A percentile compares a stretch with the other conserved stretches of the same genome.
Evolutionary conservation across 2,329 filamentous ascomycete species (phyloP).

Genomic region (Fusarium sp.): DNA sequence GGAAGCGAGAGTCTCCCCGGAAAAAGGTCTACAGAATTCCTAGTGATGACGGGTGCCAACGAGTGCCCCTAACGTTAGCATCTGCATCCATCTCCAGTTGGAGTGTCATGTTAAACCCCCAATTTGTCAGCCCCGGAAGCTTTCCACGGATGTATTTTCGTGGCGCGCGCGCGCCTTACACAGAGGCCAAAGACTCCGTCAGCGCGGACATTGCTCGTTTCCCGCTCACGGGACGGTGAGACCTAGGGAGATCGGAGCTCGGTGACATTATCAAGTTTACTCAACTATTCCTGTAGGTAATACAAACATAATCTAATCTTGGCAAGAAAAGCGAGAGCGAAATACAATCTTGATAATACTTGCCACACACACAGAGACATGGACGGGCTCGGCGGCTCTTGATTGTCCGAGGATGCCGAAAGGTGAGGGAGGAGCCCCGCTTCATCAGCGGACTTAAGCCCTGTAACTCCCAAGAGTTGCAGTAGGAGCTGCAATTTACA

Average conservation of each 20-base stretch:
- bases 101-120: constrained; percentile 19
- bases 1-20: background rate
- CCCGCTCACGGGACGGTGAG: background rate
- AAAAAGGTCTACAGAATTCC: background rate
- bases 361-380: constrained; percentile 15
- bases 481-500: constrained; percentile 4
- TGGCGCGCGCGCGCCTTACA: constrained; percentile 9
- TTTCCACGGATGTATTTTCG: background rate
- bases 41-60: constrained; percentile 19
- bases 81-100: constrained; percentile 27
- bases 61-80: constrained; percentile 7
- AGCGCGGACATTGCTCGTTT: background rate
- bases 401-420: constrained; percentile 37
- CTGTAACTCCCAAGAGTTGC: constrained; percentile 37
- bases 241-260: background rate
- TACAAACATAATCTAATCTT: background rate
- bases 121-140: constrained; percentile 34
- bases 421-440: constrained; percentile 24
- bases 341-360: constrained; percentile 18
- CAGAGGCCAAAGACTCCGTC: background rate
- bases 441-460: constrained; percentile 38
- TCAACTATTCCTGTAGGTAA: background rate
- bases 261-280: background rate
- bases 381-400: constrained; percentile 30
- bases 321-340: background rate